Percentiles rank a stretch among this genome's conserved stretches.
These are phyloP conservation scores for Rhinocladiella mackenziei DNA, from an alignment of 2,329 filamentous ascomycete genomes.

Conservation along the genomic window DNA sequence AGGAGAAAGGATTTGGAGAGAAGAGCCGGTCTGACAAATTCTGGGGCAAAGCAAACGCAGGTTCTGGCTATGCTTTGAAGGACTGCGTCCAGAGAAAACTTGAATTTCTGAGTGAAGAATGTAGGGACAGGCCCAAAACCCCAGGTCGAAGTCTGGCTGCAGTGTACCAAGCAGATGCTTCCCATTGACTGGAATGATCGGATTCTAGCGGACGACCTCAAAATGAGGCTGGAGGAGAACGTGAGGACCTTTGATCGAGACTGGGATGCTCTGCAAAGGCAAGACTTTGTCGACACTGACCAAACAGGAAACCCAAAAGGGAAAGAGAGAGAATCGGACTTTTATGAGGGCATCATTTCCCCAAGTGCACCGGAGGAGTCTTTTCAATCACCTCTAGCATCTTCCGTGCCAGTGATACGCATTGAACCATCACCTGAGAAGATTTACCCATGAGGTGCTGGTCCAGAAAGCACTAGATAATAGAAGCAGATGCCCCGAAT, in stretches of 20 bases:
- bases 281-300: too few relatives aligned
- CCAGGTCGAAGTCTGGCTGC: background rate
- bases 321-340: too few relatives aligned
- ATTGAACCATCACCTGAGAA: too few relatives aligned
- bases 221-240: background rate
- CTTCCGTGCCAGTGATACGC: too few relatives aligned
- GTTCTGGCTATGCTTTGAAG: background rate
- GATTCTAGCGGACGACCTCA: background rate
- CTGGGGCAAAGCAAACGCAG: background rate
- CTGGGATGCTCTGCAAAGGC: too few relatives aligned
- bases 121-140: background rate
- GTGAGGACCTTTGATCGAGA: background rate
- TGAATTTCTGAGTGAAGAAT: background rate
- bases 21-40: background rate
- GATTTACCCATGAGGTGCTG: too few relatives aligned
- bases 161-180: background rate
- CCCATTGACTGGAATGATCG: background rate
- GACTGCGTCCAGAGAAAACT: background rate
- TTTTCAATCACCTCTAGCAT: too few relatives aligned
- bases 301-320: too few relatives aligned
- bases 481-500: too few relatives aligned
- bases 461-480: too few relatives aligned
- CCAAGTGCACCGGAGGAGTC: too few relatives aligned
- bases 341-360: too few relatives aligned
- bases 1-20: background rate